These are phyloP conservation scores for Eragrostis tef DNA, from an alignment of 202 grass and related monocot genomes.

Conservation along the genomic window DNA sequence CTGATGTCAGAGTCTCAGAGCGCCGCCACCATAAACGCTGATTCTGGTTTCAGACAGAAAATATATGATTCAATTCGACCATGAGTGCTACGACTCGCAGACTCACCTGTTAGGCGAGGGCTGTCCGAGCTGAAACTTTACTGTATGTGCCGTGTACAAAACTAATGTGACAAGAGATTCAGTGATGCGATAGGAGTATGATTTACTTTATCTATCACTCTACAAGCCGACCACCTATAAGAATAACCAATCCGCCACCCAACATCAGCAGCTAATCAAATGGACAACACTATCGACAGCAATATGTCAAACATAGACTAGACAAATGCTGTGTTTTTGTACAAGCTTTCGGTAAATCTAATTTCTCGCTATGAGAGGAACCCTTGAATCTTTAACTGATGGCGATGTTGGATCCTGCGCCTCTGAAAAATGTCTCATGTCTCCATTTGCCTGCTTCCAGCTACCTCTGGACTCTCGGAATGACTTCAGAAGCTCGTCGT, in stretches of 20 bases:
- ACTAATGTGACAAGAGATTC: conserved; percentile 46
- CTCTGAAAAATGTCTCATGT: conserved; percentile 58
- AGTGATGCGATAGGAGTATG: conserved; percentile 34
- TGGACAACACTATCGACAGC: conserved; percentile 47
- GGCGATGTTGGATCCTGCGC: conserved; percentile 51
- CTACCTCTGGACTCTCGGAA: conserved; percentile 59
- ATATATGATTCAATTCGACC: too few relatives aligned
- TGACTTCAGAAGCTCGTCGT: conserved; percentile 73
- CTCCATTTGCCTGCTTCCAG: conserved; percentile 73
- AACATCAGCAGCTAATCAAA: conserved; percentile 48
- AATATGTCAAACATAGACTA: conserved; percentile 37
- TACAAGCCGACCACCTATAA: conserved; percentile 44
- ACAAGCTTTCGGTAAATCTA: conserved; percentile 55
- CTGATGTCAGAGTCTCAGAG: too few relatives aligned
- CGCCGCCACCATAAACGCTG: too few relatives aligned
- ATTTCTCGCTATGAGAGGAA: conserved; percentile 65
- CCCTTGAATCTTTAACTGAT: conserved; percentile 50
- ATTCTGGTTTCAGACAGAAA: too few relatives aligned
- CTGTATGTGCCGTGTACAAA: conserved; percentile 17
- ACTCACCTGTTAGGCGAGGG: too few relatives aligned
- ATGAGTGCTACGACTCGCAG: too few relatives aligned
- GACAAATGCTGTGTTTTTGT: conserved; percentile 47
- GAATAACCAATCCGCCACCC: conserved; percentile 31
- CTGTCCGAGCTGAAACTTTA: conserved; percentile 27
- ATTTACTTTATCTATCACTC: conserved; percentile 26